These are phyloP conservation scores for Metarhizium album DNA, from an alignment of 2,329 filamentous ascomycete genomes.

Conservation along the genomic window DNA sequence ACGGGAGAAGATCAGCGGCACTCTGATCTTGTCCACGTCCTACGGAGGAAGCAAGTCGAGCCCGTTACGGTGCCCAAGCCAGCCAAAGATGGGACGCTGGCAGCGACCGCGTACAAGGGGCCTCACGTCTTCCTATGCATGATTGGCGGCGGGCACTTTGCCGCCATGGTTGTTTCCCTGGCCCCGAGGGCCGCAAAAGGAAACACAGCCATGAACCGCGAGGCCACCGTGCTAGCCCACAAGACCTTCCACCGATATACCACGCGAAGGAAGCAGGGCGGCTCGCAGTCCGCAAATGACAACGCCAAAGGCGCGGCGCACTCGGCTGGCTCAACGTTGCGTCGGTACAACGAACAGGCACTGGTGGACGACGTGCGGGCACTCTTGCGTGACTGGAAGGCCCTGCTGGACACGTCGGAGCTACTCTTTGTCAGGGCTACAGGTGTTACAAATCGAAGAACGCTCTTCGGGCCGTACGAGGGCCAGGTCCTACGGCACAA, in stretches of 20 bases:
- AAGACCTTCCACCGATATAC: conserved; percentile 99
- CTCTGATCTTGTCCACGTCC: conserved; percentile 49
- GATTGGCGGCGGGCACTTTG: conserved; percentile 97
- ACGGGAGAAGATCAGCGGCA: conserved; percentile 57
- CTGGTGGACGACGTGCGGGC: conserved; percentile 79
- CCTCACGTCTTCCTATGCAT: conserved; percentile 95
- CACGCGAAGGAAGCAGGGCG: conserved; percentile 90
- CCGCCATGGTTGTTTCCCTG: conserved; percentile 87
- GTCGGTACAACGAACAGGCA: conserved; percentile 89
- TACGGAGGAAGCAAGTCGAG: conserved; percentile 68
- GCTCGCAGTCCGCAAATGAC: conserved; percentile 88
- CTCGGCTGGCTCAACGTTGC: conserved; percentile 80
- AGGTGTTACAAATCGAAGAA: conserved; percentile 74
- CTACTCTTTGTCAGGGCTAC: conserved; percentile 84
- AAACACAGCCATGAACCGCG: conserved; percentile 60
- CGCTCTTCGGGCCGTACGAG: conserved; percentile 85
- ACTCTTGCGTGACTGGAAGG: conserved; percentile 75
- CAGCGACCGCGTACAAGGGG: conserved; percentile 48
- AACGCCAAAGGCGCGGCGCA: conserved; percentile 88
- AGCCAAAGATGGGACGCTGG: conserved; percentile 46
- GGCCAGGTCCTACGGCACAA: conserved; percentile 71
- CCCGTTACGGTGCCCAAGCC: conserved; percentile 45
- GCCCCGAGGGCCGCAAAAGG: conserved; percentile 68
- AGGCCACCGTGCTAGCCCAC: conserved; percentile 82
- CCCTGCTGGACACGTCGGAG: conserved; percentile 72